Evolutionary conservation across 73 alveolate species (phyloP), one percentile per base, ranked within the genome.

Genomic region (Paramecium pentaurelia): DNA sequence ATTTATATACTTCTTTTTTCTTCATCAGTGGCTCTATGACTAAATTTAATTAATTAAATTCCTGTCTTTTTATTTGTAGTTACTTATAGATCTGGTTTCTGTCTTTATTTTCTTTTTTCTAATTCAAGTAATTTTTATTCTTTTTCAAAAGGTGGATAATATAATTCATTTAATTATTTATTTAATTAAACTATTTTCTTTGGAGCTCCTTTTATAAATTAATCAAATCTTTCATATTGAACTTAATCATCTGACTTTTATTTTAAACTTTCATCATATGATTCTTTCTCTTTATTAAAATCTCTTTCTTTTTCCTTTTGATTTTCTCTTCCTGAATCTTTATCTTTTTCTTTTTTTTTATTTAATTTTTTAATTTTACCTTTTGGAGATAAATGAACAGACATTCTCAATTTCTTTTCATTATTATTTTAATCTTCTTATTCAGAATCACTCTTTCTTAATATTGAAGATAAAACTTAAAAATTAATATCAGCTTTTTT

Each of bases 81-180:
- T 0, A 64, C 49, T 28, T 64, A 64, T 5, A 28, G 30, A 32
- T 64, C 84, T 64, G 84, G 84, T 34, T 64, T 64, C 7, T 64
- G 9, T 28, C 47, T 64, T 28, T 28, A 34, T 9, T 34, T 64
- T 27, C 47, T 64, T 12, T 20, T 64, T 20, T 64, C 84, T 64
- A 25, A 28, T 64, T 64, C 84, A 3, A 64, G 22, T 14, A 64
- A 5, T 8, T 64, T 64, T 34, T 64, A 11, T 34, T 64, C 84
- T 10, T 64, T 64, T n/a, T 64, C 84, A 64, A 64, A 64, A 25
- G 84, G 84, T 3, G 84, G 84, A 64, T 64, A 64, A 64, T 64
- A 64, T 28, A 28, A 28, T 27, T 64, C 84, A 64, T 64, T 28
- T 64, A 64, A 64, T 64, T 64, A 4, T 27, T 64, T 28, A 28